These are phyloP conservation scores for Neonectria magnoliae DNA, from an alignment of 2,329 filamentous ascomycete species.

Conservation along the genomic window DNA sequence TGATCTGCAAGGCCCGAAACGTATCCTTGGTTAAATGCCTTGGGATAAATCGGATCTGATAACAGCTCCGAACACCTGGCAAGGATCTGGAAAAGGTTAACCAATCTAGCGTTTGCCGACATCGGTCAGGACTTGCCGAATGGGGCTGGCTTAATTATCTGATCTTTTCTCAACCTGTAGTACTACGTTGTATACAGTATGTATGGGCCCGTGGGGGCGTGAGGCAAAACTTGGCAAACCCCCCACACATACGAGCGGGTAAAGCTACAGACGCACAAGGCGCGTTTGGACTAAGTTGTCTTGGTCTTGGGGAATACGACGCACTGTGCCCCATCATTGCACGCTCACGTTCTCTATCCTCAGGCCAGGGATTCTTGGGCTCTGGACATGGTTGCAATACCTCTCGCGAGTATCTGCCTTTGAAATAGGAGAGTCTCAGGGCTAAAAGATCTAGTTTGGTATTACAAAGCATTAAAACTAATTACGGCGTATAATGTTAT, in stretches of 20 bases:
- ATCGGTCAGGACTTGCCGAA: background rate
- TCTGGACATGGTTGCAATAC: background rate
- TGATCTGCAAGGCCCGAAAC: background rate
- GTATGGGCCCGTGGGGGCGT: background rate
- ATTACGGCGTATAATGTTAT: background rate
- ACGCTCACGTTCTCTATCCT: no score
- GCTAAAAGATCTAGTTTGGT: background rate
- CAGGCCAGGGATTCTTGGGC: background rate
- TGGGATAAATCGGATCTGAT: background rate
- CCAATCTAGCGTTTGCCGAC: background rate
- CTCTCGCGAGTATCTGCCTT: background rate
- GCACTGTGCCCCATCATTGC: background rate
- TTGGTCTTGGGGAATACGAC: no score
- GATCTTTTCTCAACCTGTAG: conserved; percentile 6
- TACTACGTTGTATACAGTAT: no score
- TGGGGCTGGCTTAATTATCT: background rate
- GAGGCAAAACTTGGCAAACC: background rate
- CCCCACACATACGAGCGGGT: no score
- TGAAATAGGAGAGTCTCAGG: background rate
- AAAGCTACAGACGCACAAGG: no score
- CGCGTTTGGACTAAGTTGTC: no score
- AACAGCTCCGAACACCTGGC: background rate
- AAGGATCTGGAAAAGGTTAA: background rate
- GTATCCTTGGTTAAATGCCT: background rate
- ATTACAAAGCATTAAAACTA: background rate